These are phyloP conservation scores for Tieghemiomyces parasiticus DNA, from an alignment of 192 early-diverging fungal genomes.

Conservation along the genomic window DNA sequence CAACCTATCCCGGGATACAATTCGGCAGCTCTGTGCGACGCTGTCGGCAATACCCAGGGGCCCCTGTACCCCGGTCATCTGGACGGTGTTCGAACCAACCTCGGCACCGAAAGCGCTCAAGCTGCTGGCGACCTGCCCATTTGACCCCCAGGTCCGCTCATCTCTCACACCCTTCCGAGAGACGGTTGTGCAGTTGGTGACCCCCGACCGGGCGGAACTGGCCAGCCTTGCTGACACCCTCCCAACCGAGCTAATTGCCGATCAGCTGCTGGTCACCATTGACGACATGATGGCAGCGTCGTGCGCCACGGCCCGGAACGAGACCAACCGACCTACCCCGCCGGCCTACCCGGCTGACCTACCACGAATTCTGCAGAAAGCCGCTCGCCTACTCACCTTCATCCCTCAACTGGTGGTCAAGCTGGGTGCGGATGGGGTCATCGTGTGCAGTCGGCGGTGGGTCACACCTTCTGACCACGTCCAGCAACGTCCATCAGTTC, in stretches of 20 bases:
- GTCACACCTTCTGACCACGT: too few species aligned
- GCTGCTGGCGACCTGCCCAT: conserved; percentile 31
- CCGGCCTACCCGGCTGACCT: neutral
- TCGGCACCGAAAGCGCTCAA: conserved; percentile 63
- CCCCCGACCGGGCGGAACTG: conserved; percentile 65
- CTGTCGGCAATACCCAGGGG: conserved; percentile 14
- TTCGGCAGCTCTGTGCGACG: conserved; percentile 27
- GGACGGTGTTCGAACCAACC: conserved; percentile 82
- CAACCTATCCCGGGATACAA: conserved; percentile 36
- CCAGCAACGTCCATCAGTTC: too few species aligned
- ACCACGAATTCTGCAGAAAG: neutral
- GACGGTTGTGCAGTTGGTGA: conserved; percentile 33
- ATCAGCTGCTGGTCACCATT: conserved; percentile 10
- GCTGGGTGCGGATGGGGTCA: conserved; percentile 47
- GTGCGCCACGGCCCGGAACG: conserved; percentile 11
- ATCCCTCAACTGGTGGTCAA: conserved; percentile 46
- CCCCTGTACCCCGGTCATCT: too few species aligned
- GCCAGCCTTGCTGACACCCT: conserved; percentile 30
- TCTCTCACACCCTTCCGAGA: neutral
- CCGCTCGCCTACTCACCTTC: conserved; percentile 24
- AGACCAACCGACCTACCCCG: too few species aligned
- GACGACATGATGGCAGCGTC: conserved; percentile 8
- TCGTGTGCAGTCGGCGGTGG: too few species aligned
- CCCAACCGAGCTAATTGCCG: conserved; percentile 12
- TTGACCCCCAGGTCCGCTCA: conserved; percentile 17